Base-by-base conservation (phyloP, 1,139 yeast species). In the Protomyces arabidopsidicola region DNA sequence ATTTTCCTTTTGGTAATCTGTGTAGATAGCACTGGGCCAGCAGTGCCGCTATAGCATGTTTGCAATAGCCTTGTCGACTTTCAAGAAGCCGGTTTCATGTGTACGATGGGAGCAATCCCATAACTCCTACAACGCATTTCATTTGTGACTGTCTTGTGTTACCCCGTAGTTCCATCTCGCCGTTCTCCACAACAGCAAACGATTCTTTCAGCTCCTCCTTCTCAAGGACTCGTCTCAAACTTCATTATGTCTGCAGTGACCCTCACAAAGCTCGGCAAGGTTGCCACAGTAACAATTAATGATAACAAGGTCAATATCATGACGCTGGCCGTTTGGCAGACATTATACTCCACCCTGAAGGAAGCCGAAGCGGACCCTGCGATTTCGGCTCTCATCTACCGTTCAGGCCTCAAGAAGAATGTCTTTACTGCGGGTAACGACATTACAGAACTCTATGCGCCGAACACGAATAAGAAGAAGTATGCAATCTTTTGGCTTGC, bases 371-470 rank as follows among this genome's bases (percentile, higher is more conserved):
- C 42, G 18, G 62, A 58, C 18, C 62, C 62, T 5, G 39, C 53
- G 8, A 58, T 58, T 27, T 38, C 56, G 8, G 63, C 58, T 38
- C 24, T 60, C 27, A 38, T 60, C 53, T 53, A 53, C 50, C 54
- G 58, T 9, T 60, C 63, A 10, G 63, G 58, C 31, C 63, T 60
- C 38, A 53, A 53, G 50, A 60, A 60, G 34, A 50, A 50, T 12
- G 63, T 60, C 31, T 60, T 60, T 18, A 53, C 63, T 9, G 63
- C 63, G 8, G 63, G 63, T 6, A 60, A 60, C 35, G 63, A 60
- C 45, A 53, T 60, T 14, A 53, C 58, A 1, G 58, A 60, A 48
- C 50, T 60, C 24, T 60, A 60, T 60, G 63, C 63, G 2, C 63
- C 63, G 10, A 60, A 53, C 35, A 60, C 63, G 27, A 53, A 31